These are phyloP conservation scores for Hypoxylon sp. DNA, from an alignment of 2,329 filamentous ascomycete genomes.

Conservation along the genomic window DNA sequence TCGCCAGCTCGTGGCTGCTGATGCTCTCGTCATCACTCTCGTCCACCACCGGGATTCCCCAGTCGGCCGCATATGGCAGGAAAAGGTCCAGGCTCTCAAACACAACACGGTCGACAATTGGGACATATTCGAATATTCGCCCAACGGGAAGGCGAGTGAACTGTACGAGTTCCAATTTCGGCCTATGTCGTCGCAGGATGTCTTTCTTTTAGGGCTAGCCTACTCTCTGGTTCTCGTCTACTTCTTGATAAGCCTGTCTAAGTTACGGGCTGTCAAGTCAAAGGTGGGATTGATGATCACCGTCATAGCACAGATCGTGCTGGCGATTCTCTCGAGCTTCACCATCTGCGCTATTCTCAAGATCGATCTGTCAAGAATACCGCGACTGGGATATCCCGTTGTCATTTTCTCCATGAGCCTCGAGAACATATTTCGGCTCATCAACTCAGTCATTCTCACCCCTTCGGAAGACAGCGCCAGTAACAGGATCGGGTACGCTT, in stretches of 20 bases:
- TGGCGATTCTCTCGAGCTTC: conserved; percentile 80
- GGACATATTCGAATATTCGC: conserved; percentile 66
- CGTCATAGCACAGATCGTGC: conserved; percentile 72
- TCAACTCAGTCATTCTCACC: conserved; percentile 78
- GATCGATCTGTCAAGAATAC: conserved; percentile 77
- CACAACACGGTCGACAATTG: conserved; percentile 61
- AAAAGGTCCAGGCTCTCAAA: conserved; percentile 62
- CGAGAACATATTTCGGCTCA: conserved; percentile 80
- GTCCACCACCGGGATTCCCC: conserved; percentile 72
- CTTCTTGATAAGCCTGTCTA: conserved; percentile 71
- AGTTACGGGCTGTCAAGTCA: conserved; percentile 78
- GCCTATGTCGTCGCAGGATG: conserved; percentile 73
- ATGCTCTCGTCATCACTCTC: conserved; percentile 80
- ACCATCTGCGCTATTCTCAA: conserved; percentile 79
- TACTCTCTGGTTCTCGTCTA: conserved; percentile 72
- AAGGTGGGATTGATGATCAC: conserved; percentile 75
- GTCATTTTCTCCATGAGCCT: conserved; percentile 80
- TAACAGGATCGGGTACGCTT: conserved; percentile 74
- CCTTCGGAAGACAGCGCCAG: conserved; percentile 73
- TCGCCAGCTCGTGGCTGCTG: conserved; percentile 71
- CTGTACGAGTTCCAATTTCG: conserved; percentile 82
- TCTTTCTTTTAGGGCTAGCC: conserved; percentile 67
- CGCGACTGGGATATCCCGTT: conserved; percentile 76
- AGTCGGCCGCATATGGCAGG: conserved; percentile 71
- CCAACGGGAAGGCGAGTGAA: conserved; percentile 63